phyloP scores from a whole-genome alignment of 2,329 filamentous ascomycete species.

The Clonostachys solani region DNA sequence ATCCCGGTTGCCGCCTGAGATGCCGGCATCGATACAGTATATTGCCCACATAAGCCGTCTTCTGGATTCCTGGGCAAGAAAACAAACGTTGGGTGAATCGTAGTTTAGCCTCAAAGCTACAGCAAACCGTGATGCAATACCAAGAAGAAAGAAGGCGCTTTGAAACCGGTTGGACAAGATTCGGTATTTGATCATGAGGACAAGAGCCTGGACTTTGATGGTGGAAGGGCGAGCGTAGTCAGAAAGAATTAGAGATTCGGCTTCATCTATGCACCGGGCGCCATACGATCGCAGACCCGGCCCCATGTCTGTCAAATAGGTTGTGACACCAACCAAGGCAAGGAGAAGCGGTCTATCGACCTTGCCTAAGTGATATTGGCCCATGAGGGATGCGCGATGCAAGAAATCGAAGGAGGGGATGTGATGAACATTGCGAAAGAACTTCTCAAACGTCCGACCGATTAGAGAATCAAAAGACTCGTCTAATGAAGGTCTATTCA shows the following conservation, averaged over 20 bases:
- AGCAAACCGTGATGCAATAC: constrained; percentile 35
- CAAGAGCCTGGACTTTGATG: constrained; percentile 46
- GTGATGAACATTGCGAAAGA: constrained; percentile 55
- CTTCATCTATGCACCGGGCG: constrained; percentile 48
- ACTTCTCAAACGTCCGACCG: constrained; percentile 48
- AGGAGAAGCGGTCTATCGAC: constrained; percentile 50
- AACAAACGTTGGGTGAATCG: constrained; percentile 31
- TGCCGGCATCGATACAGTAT: constrained; percentile 34
- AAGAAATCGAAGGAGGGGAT: constrained; percentile 56
- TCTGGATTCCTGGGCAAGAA: constrained; percentile 34
- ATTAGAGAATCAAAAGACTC: constrained; percentile 44
- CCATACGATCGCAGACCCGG: constrained; percentile 47
- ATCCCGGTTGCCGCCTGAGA: constrained; percentile 36
- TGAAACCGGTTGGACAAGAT: constrained; percentile 37
- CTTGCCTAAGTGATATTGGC: constrained; percentile 51
- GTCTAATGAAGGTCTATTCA: constrained; percentile 24
- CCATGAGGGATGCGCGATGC: constrained; percentile 55
- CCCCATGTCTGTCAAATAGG: constrained; percentile 50
- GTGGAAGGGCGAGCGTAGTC: constrained; percentile 52
- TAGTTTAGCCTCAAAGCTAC: constrained; percentile 37
- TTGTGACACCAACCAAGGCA: constrained; percentile 51
- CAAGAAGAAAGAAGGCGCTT: constrained; percentile 38
- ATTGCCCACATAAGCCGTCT: constrained; percentile 38
- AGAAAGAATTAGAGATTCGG: constrained; percentile 45
- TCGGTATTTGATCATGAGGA: constrained; percentile 38